phyloP scores from a whole-genome alignment of 179 eudicot species.

The Drosera spatulata region DNA sequence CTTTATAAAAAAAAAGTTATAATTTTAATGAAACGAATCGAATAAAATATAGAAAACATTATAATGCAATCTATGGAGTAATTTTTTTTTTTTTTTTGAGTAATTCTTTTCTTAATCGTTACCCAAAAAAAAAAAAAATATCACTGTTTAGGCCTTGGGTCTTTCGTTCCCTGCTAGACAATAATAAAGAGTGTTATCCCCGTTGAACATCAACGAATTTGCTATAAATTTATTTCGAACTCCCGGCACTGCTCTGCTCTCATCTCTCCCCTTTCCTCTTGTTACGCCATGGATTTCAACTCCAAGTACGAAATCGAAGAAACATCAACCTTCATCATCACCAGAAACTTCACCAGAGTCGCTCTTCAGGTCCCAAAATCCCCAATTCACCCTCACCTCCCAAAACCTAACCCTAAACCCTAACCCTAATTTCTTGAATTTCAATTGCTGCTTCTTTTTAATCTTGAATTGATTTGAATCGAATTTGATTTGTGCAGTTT shows the following conservation, averaged over 20 bases:
- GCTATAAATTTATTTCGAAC: no score
- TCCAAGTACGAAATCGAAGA: constrained; percentile 25
- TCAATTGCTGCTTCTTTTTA: background rate
- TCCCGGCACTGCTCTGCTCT: background rate
- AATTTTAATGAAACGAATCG: no score
- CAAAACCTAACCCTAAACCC: background rate
- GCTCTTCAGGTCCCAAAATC: constrained; percentile 35
- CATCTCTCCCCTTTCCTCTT: background rate
- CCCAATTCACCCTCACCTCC: background rate
- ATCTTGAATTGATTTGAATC: background rate
- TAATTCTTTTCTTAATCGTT: no score
- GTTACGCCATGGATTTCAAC: constrained; percentile 26
- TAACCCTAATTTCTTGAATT: background rate
- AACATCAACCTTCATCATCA: constrained; percentile 24
- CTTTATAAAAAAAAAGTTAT: no score
- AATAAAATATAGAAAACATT: no score
- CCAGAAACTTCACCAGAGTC: constrained; percentile 24
- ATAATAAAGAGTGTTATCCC: no score
- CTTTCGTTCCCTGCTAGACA: no score
- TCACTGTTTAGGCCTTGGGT: no score
- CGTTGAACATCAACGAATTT: no score
- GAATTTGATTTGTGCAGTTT: constrained; percentile 30
- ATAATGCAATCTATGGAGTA: no score
- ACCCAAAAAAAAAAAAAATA: no score
- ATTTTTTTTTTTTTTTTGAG: no score